Conservation (phyloP, 2,329 filamentous ascomycete genomes). For the Beauveria sp. region DNA sequence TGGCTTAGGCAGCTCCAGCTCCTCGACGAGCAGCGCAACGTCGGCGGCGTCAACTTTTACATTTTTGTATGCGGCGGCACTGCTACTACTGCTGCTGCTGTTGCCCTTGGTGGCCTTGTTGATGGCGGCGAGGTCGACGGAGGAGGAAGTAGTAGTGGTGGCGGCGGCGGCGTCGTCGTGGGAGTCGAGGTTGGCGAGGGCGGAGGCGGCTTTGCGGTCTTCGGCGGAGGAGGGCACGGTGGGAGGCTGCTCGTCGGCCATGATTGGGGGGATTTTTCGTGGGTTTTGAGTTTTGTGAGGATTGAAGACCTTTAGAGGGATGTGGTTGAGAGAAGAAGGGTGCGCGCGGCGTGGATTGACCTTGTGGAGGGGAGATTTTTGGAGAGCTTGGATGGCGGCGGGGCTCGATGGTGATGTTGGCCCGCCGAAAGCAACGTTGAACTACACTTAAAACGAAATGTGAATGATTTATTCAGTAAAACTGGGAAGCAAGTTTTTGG, state of each 20-base stretch:
- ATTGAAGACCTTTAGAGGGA: too few species aligned
- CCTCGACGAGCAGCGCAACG: constrained; percentile 61
- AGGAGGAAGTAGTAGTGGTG: constrained; percentile 33
- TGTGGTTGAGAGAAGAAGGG: not conserved
- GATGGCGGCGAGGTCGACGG: constrained; percentile 61
- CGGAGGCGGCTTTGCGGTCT: constrained; percentile 69
- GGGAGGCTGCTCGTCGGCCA: constrained; percentile 55
- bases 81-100: not conserved
- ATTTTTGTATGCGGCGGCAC: constrained; percentile 38
- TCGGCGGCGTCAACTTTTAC: constrained; percentile 70
- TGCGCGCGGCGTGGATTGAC: not conserved
- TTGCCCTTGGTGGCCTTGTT: constrained; percentile 59
- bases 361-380: not conserved
- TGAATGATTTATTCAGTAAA: too few species aligned
- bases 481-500: too few species aligned
- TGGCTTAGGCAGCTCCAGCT: constrained; percentile 62
- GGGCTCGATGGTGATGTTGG: not conserved
- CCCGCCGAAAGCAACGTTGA: not conserved
- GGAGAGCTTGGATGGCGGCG: not conserved
- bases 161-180: constrained; percentile 37
- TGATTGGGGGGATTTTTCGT: not conserved
- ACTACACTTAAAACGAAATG: not conserved
- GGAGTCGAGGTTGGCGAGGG: constrained; percentile 58
- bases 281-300: not conserved
- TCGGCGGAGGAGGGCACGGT: constrained; percentile 53